Conservation (phyloP, 208 protist genomes). For the Trypanosoma platydactyli region DNA sequence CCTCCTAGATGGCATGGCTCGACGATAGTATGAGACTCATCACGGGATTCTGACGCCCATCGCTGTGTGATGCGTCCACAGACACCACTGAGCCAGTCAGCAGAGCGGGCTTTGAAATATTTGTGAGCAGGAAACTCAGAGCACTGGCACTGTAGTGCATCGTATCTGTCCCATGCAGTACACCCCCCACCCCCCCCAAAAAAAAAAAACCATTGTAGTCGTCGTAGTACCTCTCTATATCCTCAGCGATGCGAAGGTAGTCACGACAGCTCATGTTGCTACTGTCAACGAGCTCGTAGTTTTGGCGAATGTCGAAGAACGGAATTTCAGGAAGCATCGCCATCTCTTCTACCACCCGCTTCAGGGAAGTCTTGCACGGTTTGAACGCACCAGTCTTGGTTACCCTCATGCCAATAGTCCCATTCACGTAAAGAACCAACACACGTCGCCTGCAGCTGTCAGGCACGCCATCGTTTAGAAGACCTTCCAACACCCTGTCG, state of each 20-base stretch:
- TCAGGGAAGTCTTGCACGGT: constrained; percentile 70
- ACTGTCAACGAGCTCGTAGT: constrained; percentile 80
- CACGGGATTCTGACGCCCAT: constrained; percentile 85
- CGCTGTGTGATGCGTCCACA: constrained; percentile 86
- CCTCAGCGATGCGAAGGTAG: constrained; percentile 79
- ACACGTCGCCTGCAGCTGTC: constrained; percentile 31
- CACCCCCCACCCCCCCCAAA: too few species aligned
- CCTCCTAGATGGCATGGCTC: constrained; percentile 87
- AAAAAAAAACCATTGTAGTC: constrained; percentile 97
- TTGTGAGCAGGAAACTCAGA: constrained; percentile 95
- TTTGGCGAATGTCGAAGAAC: constrained; percentile 81
- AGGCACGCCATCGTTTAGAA: constrained; percentile 8
- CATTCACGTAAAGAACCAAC: constrained; percentile 85
- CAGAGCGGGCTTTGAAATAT: constrained; percentile 96
- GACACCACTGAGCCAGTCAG: constrained; percentile 95
- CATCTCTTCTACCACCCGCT: constrained; percentile 64
- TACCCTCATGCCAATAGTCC: constrained; percentile 90
- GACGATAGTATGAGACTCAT: constrained; percentile 87
- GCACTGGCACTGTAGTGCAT: constrained; percentile 97
- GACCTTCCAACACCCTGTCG: not conserved
- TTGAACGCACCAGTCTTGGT: constrained; percentile 59
- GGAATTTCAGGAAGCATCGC: constrained; percentile 59
- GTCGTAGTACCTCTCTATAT: constrained; percentile 78
- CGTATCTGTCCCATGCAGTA: constrained; percentile 95
- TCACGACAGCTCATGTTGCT: constrained; percentile 75